Base-by-base conservation (phyloP, 2,329 filamentous ascomycete genomes). In the Gnomoniopsis sp. region DNA sequence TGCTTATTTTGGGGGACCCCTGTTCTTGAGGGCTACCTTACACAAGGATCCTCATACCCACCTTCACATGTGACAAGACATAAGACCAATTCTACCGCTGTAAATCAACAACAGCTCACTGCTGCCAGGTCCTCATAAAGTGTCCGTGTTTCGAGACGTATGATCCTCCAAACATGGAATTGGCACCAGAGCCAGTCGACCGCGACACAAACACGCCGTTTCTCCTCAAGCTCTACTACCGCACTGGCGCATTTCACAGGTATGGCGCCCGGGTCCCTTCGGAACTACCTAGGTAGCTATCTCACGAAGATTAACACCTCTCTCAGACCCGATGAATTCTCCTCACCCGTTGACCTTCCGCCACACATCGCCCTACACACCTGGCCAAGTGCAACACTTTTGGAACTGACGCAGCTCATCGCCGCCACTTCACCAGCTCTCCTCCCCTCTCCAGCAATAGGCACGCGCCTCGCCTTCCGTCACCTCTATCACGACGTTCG, bases 391-490 rank as follows among this genome's bases (percentile, higher is more conserved):
- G 93, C 90, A 75, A 91, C 89, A 2, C 82, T 98, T 23, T 80
- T 83, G 64, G 92, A 97, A 72, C 85, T 98, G 38, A 87, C 89
- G 22, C 85, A 90, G 58, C 87, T 93, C 55, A 82, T 98, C 58
- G 84, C 86, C 30, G 83, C 84, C 53, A 82, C 88, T 51, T 53
- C 60, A 2, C 88, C 90, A 0, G 75, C 79, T 2, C 76, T 91
- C 21, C 82, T 96, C 2, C 91, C 92, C 0, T 78, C 81, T 41
- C 90, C 90, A 0, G 84, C 88, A 7, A 82, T 92, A 44, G 93
- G 93, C 61, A 93, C 92, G 10, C 86, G 93, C 55, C 81, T 97
- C n/a, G 87, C 86, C 61, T 98, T 95, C 75, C 88, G 93, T 50
- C 83, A 96, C 19, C 85, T 97, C 55, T 96, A 89, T 70, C 89